Evolutionary conservation across 2,329 filamentous ascomycete genomes (phyloP).

Genomic region (Aureobasidium subglaciale): DNA sequence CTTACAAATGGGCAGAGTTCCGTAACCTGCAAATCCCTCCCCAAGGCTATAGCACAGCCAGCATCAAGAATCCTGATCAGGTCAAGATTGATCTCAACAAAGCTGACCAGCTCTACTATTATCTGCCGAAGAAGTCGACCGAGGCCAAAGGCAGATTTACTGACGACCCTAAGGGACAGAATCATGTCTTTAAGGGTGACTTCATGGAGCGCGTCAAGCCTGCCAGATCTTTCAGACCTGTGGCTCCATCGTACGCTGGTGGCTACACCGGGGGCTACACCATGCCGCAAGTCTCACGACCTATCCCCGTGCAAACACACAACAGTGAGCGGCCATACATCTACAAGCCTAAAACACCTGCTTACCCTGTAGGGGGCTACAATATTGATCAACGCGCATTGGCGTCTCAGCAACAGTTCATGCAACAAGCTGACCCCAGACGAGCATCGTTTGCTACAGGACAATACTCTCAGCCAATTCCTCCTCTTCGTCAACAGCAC

Average conservation of each 20-base stretch:
- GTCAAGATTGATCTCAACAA: constrained; percentile 65
- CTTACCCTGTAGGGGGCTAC: constrained; percentile 20
- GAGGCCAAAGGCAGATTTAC: constrained; percentile 89
- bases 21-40: constrained; percentile 44
- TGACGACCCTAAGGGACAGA: constrained; percentile 58
- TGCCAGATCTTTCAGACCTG: constrained; percentile 19
- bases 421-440: constrained; percentile 1
- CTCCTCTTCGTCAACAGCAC: constrained; percentile 20
- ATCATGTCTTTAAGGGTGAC: constrained; percentile 62
- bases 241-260: constrained; percentile 20
- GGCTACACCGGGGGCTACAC: constrained; percentile 7
- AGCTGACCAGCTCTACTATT: constrained; percentile 76
- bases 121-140: constrained; percentile 77
- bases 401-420: constrained; percentile 9
- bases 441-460: constrained; percentile 1
- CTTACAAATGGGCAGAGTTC: constrained; percentile 59
- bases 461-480: background rate
- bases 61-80: constrained; percentile 38
- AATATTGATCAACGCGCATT: constrained; percentile 25
- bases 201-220: constrained; percentile 61
- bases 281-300: constrained; percentile 1
- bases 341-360: constrained; percentile 32
- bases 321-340: constrained; percentile 27
- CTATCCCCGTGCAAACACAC: background rate
- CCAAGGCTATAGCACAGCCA: constrained; percentile 34